These are phyloP conservation scores for Mortierella sp. DNA, from an alignment of 371 early-diverging fungal genomes.

Conservation along the genomic window DNA sequence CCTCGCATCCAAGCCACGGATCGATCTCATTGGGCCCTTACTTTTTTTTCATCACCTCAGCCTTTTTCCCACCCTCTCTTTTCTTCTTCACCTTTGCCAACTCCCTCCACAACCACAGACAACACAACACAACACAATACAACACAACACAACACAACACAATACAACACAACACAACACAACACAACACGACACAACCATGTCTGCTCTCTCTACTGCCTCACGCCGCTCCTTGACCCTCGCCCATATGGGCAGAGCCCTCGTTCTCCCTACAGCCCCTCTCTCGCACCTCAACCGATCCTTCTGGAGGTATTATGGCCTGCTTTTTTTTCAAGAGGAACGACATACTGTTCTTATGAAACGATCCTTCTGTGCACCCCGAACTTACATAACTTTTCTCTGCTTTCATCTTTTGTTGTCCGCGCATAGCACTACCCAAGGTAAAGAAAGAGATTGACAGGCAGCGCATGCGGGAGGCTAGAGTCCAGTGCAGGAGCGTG, in stretches of 20 bases:
- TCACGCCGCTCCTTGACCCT: conserved; percentile 10
- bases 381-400: not conserved
- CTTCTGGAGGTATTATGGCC: conserved; percentile 10
- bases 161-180: not conserved
- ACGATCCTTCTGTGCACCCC: not conserved
- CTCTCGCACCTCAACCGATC: conserved; percentile 22
- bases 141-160: not conserved
- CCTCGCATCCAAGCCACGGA: not conserved
- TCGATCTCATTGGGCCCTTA: not conserved
- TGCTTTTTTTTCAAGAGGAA: too few relatives aligned
- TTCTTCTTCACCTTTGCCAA: not conserved
- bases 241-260: conserved; percentile 4
- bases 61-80: not conserved
- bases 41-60: not conserved
- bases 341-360: not conserved
- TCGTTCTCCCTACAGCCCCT: conserved; percentile 13
- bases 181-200: not conserved
- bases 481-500: too few relatives aligned
- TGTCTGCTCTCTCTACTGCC: conserved; percentile 25
- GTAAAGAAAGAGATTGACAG: not conserved
- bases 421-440: not conserved
- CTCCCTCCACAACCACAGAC: not conserved
- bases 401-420: not conserved
- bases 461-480: too few relatives aligned
- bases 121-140: not conserved